Percentiles rank a stretch among this genome's conserved stretches.
Evolutionary conservation across 225 moss, liverwort and hornwort genomes (phyloP).

Genomic region (Pseudoscleropodium purum): DNA sequence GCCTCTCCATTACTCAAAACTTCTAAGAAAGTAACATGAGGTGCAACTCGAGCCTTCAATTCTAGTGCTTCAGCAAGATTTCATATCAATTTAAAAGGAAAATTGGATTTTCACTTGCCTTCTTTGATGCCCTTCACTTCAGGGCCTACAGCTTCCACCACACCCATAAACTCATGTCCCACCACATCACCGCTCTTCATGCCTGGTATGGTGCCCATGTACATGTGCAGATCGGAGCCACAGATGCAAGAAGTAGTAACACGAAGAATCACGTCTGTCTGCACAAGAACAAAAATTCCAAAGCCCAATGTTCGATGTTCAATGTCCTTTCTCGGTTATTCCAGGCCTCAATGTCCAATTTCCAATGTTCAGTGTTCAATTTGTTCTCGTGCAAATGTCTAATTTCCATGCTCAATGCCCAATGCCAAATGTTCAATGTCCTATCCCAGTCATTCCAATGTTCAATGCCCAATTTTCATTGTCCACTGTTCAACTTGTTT

Average conservation of each 20-base stretch:
- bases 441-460: background rate
- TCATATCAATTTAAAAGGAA: background rate
- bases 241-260: constrained; percentile 68
- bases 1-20: background rate
- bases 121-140: constrained; percentile 32
- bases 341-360: background rate
- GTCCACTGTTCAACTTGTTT: background rate
- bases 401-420: background rate
- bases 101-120: constrained; percentile 9
- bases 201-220: constrained; percentile 64
- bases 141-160: constrained; percentile 68
- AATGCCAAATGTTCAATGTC: background rate
- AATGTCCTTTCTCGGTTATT: background rate
- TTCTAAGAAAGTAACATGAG: background rate
- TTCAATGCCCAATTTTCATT: background rate
- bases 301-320: background rate
- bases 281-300: background rate
- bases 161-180: constrained; percentile 86
- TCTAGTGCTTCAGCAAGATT: background rate
- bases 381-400: background rate
- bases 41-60: background rate
- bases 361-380: background rate
- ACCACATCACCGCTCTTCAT: constrained; percentile 71
- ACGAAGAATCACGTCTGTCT: constrained; percentile 53
- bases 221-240: constrained; percentile 82